Conservation (phyloP, 176 grass and related monocot genomes). For the Cocos nucifera region DNA sequence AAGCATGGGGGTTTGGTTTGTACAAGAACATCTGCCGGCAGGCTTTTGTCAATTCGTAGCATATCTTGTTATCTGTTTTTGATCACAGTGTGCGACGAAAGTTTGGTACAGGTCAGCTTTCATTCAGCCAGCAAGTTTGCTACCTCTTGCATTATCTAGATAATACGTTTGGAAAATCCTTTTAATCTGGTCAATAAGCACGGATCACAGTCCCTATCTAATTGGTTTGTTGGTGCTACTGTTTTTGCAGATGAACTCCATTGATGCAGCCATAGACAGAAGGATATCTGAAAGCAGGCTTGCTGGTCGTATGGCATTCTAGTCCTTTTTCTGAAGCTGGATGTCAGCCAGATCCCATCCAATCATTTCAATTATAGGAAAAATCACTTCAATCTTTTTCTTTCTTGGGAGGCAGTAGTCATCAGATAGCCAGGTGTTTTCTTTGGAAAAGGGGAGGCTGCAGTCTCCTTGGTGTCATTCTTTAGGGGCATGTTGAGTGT, state of each 20-base stretch:
- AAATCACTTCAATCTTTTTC: too few species aligned
- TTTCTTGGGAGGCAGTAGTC: too few species aligned
- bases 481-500: not conserved
- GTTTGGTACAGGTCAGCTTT: constrained; percentile 96
- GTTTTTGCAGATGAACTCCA: constrained; percentile 79
- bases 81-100: constrained; percentile 51
- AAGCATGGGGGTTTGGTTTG: constrained; percentile 46
- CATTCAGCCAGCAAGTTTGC: constrained; percentile 50
- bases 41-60: constrained; percentile 60
- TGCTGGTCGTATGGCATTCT: constrained; percentile 67
- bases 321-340: constrained; percentile 8
- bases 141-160: constrained; percentile 27
- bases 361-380: too few species aligned
- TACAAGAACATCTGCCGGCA: constrained; percentile 56
- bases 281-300: constrained; percentile 80
- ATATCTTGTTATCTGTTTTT: constrained; percentile 80
- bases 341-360: not conserved
- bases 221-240: constrained; percentile 12
- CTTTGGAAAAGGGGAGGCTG: not conserved
- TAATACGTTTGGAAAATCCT: not conserved
- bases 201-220: not conserved
- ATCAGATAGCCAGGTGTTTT: not conserved
- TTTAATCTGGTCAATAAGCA: not conserved
- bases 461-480: not conserved
- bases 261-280: constrained; percentile 91